Evolutionary conservation across 192 early-diverging fungal species (phyloP), one percentile per base, ranked within the genome.

Genomic region (Coemansia sp.): DNA sequence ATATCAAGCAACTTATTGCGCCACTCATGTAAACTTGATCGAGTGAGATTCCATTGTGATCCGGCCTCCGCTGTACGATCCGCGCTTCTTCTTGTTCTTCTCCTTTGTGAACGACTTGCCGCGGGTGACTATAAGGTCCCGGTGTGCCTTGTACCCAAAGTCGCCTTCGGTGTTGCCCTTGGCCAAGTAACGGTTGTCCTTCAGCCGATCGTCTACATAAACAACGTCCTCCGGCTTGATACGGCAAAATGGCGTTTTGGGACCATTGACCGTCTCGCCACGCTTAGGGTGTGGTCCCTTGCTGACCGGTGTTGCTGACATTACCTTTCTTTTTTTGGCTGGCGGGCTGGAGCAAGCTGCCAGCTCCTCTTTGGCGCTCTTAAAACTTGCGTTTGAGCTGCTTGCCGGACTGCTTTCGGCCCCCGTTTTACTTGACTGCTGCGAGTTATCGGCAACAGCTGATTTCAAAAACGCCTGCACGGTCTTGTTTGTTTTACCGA

Each of bases 61-160:
- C 56, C 82, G 71, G 21, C 96, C 96, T 27, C 96, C 96, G 59
- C 89, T 87, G 85, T 98, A 98, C 43, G 90, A 88, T 22, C 94
- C 94, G 55, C 92, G 84, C 86, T 97, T 97, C 84, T 98, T 98
- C 84, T 97, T 97, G 63, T 92, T 93, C 87, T 98, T 98, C 69
- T 97, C 94, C 11, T 89, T 89, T 39, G 92, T 87, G 85, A 98
- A 98, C 23, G 88, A 87, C 79, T 94, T 93, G 47, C 97, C 97
- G 29, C 89, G 83, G 14, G 89, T 93, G 47, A 90, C 88, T 59
- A 94, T 89, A 65, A 98, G 84, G 58, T 98, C 97, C 76, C 85
- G 83, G 69, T 97, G 89, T 12, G 97, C 97, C 67, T 92, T 96
- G 79, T 90, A 85, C 17, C 97, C 97, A 79, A 96, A 98, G 52